phyloP scores from a whole-genome alignment of 345 rosid genomes.

The Garcia nutans region DNA sequence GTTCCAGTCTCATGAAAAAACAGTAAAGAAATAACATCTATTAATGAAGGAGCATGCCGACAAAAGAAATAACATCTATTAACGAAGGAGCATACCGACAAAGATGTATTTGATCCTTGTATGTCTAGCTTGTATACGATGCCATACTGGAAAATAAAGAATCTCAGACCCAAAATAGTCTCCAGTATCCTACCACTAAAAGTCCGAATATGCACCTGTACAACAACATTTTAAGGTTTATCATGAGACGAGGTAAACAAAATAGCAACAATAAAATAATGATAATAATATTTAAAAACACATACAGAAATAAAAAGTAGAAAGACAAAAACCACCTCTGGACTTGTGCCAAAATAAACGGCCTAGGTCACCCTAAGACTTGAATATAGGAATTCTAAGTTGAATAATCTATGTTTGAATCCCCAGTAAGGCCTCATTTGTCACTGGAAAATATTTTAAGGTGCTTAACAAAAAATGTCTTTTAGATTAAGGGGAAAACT shows the following conservation, averaged over 20 bases:
- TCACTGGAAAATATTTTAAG: no score
- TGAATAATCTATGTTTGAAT: background rate
- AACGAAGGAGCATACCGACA: slow-evolving; percentile 44
- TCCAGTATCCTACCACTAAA: slow-evolving; percentile 83
- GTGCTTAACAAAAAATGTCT: no score
- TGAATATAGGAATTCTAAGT: background rate
- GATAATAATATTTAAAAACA: background rate
- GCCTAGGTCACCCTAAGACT: background rate
- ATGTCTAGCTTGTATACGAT: slow-evolving; percentile 78
- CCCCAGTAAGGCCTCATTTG: background rate
- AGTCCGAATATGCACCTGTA: slow-evolving; percentile 85
- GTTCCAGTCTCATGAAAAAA: background rate
- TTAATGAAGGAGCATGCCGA: slow-evolving; percentile 39
- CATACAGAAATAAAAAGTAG: background rate
- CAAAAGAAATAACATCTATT: slow-evolving; percentile 12
- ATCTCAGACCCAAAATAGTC: slow-evolving; percentile 76
- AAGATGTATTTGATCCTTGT: slow-evolving; percentile 56
- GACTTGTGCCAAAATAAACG: background rate
- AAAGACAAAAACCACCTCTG: background rate
- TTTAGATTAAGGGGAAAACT: background rate
- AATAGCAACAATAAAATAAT: background rate
- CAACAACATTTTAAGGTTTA: slow-evolving; percentile 14
- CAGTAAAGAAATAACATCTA: background rate
- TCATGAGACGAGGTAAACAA: background rate
- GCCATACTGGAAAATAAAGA: slow-evolving; percentile 93